Conservation (phyloP, 305 asterid genomes). For the Fraxinus sp. region DNA sequence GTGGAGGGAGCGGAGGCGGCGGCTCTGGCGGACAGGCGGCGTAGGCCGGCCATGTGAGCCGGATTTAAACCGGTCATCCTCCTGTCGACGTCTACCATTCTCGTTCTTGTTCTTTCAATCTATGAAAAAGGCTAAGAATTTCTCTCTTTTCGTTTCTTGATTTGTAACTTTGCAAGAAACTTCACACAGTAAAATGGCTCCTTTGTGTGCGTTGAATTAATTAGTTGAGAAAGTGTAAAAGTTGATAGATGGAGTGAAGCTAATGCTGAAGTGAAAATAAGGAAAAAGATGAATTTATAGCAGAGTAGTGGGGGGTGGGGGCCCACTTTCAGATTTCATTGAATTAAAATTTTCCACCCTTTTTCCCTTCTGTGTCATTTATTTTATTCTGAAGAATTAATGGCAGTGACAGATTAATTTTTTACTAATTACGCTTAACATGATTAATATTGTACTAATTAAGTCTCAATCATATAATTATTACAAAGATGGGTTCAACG, state of each 20-base stretch:
- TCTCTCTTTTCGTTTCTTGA: constrained; percentile 13
- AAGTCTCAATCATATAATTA: constrained; percentile 15
- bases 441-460: constrained; percentile 14
- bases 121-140: neutral
- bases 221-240: constrained; percentile 31
- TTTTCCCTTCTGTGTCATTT: neutral
- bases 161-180: constrained; percentile 6
- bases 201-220: neutral
- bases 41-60: constrained; percentile 86
- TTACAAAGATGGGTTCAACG: constrained; percentile 16
- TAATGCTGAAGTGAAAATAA: constrained; percentile 27
- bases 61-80: constrained; percentile 84
- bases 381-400: constrained; percentile 8
- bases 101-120: neutral
- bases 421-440: neutral
- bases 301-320: constrained; percentile 34
- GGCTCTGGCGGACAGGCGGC: constrained; percentile 58
- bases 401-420: constrained; percentile 14
- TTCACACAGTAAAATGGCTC: neutral
- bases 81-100: constrained; percentile 98
- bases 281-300: constrained; percentile 39
- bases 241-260: constrained; percentile 34
- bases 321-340: constrained; percentile 29
- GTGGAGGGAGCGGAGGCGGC: constrained; percentile 65
- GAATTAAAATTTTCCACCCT: neutral